Conservation (phyloP, 2,329 filamentous ascomycete genomes). For the Pyrenochaeta sp. region DNA sequence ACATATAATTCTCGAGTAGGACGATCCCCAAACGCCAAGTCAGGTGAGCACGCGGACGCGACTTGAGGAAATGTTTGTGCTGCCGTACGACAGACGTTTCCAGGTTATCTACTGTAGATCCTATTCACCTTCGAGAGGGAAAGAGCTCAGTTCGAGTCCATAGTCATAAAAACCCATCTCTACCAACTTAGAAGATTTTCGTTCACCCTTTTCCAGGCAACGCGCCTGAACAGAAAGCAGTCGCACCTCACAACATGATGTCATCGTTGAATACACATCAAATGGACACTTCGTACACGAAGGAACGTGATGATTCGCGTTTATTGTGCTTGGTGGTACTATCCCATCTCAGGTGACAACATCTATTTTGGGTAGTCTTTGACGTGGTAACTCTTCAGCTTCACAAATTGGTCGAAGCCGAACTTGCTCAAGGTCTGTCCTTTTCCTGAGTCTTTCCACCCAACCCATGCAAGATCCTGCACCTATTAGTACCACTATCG, state of each 20-base stretch:
- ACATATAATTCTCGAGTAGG: constrained; percentile 6
- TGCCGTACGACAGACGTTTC: background rate
- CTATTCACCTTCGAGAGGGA: too few species aligned
- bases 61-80: constrained; percentile 7
- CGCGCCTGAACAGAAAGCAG: too few species aligned
- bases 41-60: constrained; percentile 32
- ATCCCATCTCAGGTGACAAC: constrained; percentile 11
- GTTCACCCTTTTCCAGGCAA: too few species aligned
- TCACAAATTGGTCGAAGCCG: constrained; percentile 94
- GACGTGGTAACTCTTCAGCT: constrained; percentile 93
- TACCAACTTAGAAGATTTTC: too few species aligned
- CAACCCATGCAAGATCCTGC: constrained; percentile 93
- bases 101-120: too few species aligned
- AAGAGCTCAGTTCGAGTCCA: too few species aligned
- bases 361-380: constrained; percentile 73
- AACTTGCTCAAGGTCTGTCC: constrained; percentile 88
- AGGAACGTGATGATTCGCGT: constrained; percentile 22
- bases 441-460: constrained; percentile 96
- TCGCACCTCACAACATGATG: too few species aligned
- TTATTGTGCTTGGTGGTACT: constrained; percentile 16
- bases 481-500: constrained; percentile 14
- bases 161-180: too few species aligned
- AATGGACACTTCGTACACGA: constrained; percentile 9
- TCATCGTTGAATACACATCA: constrained; percentile 1
- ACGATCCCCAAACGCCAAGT: constrained; percentile 19